Evolutionary conservation across 805 yeast genomes (phyloP), one percentile per base, ranked within the genome.

Genomic region (Candida sakaeoensis): DNA sequence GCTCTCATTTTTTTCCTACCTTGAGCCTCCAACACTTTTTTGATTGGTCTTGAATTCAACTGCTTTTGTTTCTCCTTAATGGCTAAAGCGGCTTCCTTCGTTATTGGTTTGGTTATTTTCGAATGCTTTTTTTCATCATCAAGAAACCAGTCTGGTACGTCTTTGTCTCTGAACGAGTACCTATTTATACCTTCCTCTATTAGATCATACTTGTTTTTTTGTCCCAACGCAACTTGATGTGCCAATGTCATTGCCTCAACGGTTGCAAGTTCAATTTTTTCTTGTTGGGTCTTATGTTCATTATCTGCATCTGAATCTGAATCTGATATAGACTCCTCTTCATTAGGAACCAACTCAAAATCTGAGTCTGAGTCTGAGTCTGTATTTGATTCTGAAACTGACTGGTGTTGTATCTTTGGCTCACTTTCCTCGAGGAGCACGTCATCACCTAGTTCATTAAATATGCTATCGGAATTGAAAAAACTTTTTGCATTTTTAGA

Each of bases 201-300:
- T 41, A 91, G 69, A 54, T 89, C 95, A 52, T 86, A 82, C 57
- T 83, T 89, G 36, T 82, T 78, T 68, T 74, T 85, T 54, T 87
- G 89, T 8, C 96, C 96, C 18, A 88, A 62, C 0, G 98, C 99
- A 28, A 93, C 72, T 62, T 93, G 89, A 58, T 93, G 99, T 0
- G 99, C 99, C 53, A 93, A 68, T 0, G 99, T 93, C 99, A 93
- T 93, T 4, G 96, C 96, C 59, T 89, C 95, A 1, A 85, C 95
- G 2, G 96, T 89, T 14, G 93, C 95, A 44, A 90, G 69, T 47
- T 87, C 95, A 36, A 87, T 80, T 44, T 79, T 83, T 38, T 77
- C 72, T 43, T 76, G 67, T 48, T 84, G 86, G 60, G 65, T 49
- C 57, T 68, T 52, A 36, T 67, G 52, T 52, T 58, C 55, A 12